These are phyloP conservation scores for Mucor lusitanicus DNA, from an alignment of 371 early-diverging fungal species.

Conservation along the genomic window DNA sequence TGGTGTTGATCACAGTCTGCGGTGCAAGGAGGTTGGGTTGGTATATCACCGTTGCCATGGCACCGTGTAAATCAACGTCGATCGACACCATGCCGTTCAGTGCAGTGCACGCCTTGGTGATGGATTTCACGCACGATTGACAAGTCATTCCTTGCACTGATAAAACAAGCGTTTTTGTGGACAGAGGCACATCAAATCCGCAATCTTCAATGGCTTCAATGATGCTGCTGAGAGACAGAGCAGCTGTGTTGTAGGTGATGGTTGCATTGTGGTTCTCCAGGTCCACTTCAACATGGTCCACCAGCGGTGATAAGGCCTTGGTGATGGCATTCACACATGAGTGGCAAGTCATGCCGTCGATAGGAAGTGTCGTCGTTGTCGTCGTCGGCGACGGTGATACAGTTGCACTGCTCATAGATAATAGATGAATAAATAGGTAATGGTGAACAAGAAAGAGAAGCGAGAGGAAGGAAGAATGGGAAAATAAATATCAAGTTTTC, in stretches of 20 bases:
- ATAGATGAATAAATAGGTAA: not conserved
- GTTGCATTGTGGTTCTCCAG: conserved; percentile 35
- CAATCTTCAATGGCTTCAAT: conserved; percentile 44
- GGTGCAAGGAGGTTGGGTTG: conserved; percentile 19
- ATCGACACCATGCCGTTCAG: conserved; percentile 8
- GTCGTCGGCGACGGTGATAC: not conserved
- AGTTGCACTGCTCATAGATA: not conserved
- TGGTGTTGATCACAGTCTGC: conserved; percentile 33
- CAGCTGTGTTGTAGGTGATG: conserved; percentile 31
- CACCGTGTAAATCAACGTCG: conserved; percentile 51
- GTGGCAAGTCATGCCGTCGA: conserved; percentile 67
- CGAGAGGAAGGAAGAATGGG: not conserved
- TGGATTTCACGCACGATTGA: conserved; percentile 73
- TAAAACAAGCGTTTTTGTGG: conserved; percentile 17
- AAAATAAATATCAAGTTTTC: no score
- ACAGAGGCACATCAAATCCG: conserved; percentile 25
- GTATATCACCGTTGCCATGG: conserved; percentile 46
- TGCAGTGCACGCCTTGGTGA: conserved; percentile 42
- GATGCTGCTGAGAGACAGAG: conserved; percentile 2
- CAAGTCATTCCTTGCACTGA: conserved; percentile 81
- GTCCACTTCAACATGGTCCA: conserved; percentile 39
- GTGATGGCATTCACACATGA: conserved; percentile 59
- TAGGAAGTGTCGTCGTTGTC: conserved; percentile 33
- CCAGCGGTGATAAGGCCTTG: conserved; percentile 34
- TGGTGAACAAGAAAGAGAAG: not conserved